A percentile compares a stretch with the other conserved stretches of the same genome.
These are phyloP conservation scores for Rhizophagus sp. DNA, from an alignment of 192 early-diverging fungal genomes.

Conservation along the genomic window DNA sequence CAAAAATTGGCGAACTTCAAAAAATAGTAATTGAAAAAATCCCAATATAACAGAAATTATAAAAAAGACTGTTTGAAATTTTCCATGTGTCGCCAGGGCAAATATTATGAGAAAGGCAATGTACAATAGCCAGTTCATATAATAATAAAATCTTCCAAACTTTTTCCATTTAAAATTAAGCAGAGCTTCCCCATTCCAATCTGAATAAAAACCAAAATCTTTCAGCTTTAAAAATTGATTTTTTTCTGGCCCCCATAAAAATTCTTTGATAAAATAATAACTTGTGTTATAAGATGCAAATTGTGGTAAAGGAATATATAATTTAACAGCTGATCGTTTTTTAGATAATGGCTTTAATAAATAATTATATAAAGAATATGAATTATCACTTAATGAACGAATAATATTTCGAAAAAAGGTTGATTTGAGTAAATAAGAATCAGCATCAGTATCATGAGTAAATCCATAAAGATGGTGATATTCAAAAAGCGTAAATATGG, in stretches of 20 bases:
- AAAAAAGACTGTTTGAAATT: too few species aligned
- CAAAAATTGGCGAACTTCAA: constrained; percentile 1
- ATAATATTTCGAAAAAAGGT: background rate
- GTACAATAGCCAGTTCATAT: background rate
- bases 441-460: background rate
- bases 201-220: background rate
- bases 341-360: too few species aligned
- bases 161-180: constrained; percentile 15
- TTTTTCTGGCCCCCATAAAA: too few species aligned
- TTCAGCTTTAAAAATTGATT: too few species aligned
- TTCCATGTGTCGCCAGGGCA: background rate
- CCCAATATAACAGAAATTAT: background rate
- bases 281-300: background rate
- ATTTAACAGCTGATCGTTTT: too few species aligned
- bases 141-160: constrained; percentile 5
- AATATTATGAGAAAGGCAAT: background rate
- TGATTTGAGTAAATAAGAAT: background rate
- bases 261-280: too few species aligned
- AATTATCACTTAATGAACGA: too few species aligned
- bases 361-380: too few species aligned
- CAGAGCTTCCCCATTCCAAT: constrained; percentile 4
- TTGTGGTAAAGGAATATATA: constrained; percentile 1
- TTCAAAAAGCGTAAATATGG: too few species aligned
- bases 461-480: background rate
- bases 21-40: background rate